A percentile compares a stretch with the other conserved stretches of the same genome.
Conservation (phyloP, 768 basidiomycete genomes). For the Russula ochroleuca region DNA sequence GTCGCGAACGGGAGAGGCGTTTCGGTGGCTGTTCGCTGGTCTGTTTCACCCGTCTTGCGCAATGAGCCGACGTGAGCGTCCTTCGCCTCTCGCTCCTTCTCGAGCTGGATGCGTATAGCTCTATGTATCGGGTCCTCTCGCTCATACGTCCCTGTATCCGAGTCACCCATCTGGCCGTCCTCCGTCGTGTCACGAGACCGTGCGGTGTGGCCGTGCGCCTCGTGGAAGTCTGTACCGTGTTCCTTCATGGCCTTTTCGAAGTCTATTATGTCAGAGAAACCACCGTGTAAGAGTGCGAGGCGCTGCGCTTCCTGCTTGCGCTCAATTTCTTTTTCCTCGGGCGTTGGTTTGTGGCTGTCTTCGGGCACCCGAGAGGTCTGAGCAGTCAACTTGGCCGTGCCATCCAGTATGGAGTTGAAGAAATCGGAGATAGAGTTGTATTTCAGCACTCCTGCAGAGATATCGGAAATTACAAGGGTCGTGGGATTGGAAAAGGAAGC, state of each 20-base stretch:
- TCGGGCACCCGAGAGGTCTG: conserved; percentile 33
- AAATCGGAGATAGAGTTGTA: conserved; percentile 69
- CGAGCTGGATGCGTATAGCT: conserved; percentile 31
- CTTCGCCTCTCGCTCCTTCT: conserved; percentile 28
- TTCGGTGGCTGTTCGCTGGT: conserved; percentile 27
- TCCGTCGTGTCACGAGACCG: conserved; percentile 40
- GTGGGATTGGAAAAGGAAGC: background rate
- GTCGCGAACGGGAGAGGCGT: too few relatives aligned
- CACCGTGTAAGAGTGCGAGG: conserved; percentile 49
- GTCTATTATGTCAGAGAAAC: conserved; percentile 47
- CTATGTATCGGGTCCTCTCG: conserved; percentile 30
- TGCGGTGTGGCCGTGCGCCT: conserved; percentile 41
- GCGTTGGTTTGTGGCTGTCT: conserved; percentile 5
- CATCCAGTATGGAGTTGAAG: conserved; percentile 66
- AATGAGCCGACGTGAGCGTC: conserved; percentile 22
- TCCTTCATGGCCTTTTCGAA: conserved; percentile 47
- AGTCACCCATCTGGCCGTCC: conserved; percentile 34
- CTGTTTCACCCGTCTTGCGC: conserved; percentile 30
- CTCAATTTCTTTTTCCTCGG: conserved; percentile 46
- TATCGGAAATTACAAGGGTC: too few relatives aligned
- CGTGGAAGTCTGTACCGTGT: conserved; percentile 44
- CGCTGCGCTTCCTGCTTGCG: conserved; percentile 50
- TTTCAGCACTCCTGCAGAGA: conserved; percentile 57
- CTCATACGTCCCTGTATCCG: conserved; percentile 15
- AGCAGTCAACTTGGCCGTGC: conserved; percentile 52